Evolutionary conservation across 2,329 filamentous ascomycete species (phyloP), one percentile per base, ranked within the genome.

Genomic region (Neospermospora avenae): DNA sequence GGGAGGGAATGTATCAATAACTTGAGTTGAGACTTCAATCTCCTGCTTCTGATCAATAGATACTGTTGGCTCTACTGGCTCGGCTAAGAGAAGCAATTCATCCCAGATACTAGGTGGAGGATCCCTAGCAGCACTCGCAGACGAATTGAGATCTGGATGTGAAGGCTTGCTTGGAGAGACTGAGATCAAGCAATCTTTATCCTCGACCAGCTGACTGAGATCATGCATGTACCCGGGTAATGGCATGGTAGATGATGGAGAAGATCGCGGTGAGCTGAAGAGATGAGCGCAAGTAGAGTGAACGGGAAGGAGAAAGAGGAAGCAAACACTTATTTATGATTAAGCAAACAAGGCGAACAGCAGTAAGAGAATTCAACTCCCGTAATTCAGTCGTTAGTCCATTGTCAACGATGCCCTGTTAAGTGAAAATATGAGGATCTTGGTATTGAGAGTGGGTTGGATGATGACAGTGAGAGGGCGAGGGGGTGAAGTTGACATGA

Each of bases 181-280:
- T 28, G 57, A 54, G 55, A 68, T 54, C 65, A 69, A 67, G 64
- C 62, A 60, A 24, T 63, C 61, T 25, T 57, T 60, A n/a, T 63
- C 61, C 25, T 57, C 61, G 28, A 64, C 18, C 45, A 67, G 51
- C 55, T 57, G 61, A 25, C 59, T 58, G 35, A 66, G 57, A 31
- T 64, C 62, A 45, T 61, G 58, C 62, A 62, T 37, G 48, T 66
- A 63, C 24, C 52, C 60, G 48, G 34, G 31, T 22, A 54, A 54
- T 10, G 55, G 55, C 58, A 63, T 57, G 18, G 34, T 39, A 55
- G 41, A 37, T 35, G 5, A n/a, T 16, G 20, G 25, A 34, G 8
- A 24, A 55, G 24, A 24, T 45, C 24, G 37, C 49, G 34, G 41
- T 16, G 16, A 49, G 18, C 20, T 18, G 41, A 25, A n/a, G 4